Percentiles rank a stretch among this genome's conserved stretches.
Evolutionary conservation across 2,329 filamentous ascomycete species (phyloP).

Genomic region (Tetracladium maxilliforme): DNA sequence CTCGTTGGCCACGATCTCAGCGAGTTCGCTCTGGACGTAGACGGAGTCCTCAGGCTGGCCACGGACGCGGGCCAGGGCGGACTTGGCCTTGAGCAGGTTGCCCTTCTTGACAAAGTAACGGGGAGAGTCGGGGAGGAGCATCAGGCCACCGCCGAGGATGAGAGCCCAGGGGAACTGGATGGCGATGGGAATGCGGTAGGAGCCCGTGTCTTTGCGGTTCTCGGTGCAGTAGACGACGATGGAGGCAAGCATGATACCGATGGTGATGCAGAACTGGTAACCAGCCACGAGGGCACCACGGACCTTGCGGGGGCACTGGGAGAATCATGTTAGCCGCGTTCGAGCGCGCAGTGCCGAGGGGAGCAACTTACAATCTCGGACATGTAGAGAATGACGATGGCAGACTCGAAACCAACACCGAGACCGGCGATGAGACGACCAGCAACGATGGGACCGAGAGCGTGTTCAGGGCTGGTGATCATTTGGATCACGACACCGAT

Average conservation of each 20-base stretch:
- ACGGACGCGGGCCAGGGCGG: slow-evolving; percentile 51
- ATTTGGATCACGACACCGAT: slow-evolving; percentile 56
- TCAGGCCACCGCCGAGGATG: slow-evolving; percentile 56
- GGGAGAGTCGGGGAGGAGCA: slow-evolving; percentile 72
- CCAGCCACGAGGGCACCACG: slow-evolving; percentile 67
- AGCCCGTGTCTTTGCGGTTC: slow-evolving; percentile 41
- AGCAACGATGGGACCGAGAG: slow-evolving; percentile 48
- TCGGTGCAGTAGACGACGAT: slow-evolving; percentile 61
- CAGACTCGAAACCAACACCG: slow-evolving; percentile 69
- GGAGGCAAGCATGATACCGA: slow-evolving; percentile 62
- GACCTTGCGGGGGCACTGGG: slow-evolving; percentile 48
- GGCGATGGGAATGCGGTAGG: slow-evolving; percentile 69
- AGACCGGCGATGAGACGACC: slow-evolving; percentile 65
- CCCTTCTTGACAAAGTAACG: slow-evolving; percentile 76
- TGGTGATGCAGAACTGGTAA: slow-evolving; percentile 73
- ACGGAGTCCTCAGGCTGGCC: slow-evolving; percentile 59
- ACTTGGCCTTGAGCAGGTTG: slow-evolving; percentile 47
- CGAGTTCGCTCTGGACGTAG: slow-evolving; percentile 64
- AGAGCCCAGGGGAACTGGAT: slow-evolving; percentile 72
- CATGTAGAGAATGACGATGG: slow-evolving; percentile 78
- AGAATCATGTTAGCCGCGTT: slow-evolving; percentile 7
- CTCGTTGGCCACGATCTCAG: slow-evolving; percentile 80
- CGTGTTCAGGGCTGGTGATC: slow-evolving; percentile 25
- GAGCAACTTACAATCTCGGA: slow-evolving; percentile 57
- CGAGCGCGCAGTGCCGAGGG: slow-evolving; percentile 7